These are phyloP conservation scores for Solanum etuberosum DNA, from an alignment of 257 asterid genomes.

Conservation along the genomic window DNA sequence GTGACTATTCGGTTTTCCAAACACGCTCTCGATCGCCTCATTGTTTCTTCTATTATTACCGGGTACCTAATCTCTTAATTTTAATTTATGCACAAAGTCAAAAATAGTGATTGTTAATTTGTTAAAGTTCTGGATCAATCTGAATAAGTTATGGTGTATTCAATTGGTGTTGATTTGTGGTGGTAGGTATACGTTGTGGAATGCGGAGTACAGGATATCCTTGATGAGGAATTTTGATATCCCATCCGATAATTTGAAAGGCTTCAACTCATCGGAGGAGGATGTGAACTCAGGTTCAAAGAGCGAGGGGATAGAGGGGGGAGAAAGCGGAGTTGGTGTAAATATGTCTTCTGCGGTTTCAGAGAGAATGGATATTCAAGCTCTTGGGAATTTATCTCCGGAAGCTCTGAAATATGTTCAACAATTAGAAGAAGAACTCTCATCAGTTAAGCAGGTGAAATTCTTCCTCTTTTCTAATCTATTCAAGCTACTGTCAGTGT, in stretches of 20 bases:
- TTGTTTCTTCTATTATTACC: conserved; percentile 77
- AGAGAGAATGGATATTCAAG: conserved; percentile 10
- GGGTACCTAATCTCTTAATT: conserved; percentile 39
- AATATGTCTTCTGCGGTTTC: neutral
- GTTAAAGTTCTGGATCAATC: neutral
- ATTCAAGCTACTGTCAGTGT: neutral
- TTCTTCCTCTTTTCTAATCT: neutral
- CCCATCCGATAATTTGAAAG: conserved; percentile 19
- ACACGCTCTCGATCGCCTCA: conserved; percentile 65
- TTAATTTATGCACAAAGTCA: neutral
- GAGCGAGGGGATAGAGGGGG: conserved; percentile 26
- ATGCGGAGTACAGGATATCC: conserved; percentile 84
- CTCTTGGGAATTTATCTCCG: conserved; percentile 39
- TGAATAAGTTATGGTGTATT: neutral
- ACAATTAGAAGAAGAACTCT: conserved; percentile 60
- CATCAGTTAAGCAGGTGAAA: conserved; percentile 59
- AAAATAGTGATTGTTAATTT: neutral
- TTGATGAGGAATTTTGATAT: conserved; percentile 80
- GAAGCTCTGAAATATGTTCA: conserved; percentile 54
- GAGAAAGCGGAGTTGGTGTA: conserved; percentile 17
- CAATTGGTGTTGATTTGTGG: neutral
- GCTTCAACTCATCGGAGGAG: conserved; percentile 9
- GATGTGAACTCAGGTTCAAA: conserved; percentile 25
- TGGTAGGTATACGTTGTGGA: conserved; percentile 88
- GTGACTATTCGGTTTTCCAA: conserved; percentile 62